Evolutionary conservation across 2,329 filamentous ascomycete genomes (phyloP).

Genomic region (Aspergillus clavatus): DNA sequence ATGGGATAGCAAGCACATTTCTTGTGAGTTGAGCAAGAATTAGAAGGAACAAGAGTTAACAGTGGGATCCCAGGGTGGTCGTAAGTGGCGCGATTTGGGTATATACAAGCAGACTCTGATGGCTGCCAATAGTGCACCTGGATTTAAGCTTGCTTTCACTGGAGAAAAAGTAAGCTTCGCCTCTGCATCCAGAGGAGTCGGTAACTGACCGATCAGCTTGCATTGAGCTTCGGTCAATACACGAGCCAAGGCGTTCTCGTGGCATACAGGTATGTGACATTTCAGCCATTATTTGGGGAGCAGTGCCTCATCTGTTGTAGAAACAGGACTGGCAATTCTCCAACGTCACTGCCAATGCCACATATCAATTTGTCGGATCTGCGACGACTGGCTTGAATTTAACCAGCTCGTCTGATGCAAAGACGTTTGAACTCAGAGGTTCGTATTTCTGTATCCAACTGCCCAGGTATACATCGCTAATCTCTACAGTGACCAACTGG

Average conservation of each 20-base stretch:
- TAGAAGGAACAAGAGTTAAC: not conserved
- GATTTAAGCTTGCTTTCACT: slow-evolving; percentile 53
- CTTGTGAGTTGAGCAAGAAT: slow-evolving; percentile 34
- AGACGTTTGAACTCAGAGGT: slow-evolving; percentile 51
- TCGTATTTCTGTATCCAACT: not conserved
- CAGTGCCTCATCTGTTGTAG: slow-evolving; percentile 25
- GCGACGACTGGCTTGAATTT: slow-evolving; percentile 38
- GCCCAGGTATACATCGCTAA: not conserved
- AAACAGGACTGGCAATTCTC: slow-evolving; percentile 57
- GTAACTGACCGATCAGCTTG: slow-evolving; percentile 30
- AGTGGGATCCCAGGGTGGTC: slow-evolving; percentile 47
- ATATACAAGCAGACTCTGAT: not conserved
- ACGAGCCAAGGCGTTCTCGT: slow-evolving; percentile 49
- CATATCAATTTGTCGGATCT: slow-evolving; percentile 50
- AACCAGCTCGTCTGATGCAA: slow-evolving; percentile 38
- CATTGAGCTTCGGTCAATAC: slow-evolving; percentile 50
- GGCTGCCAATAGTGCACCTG: slow-evolving; percentile 38
- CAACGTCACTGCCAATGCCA: slow-evolving; percentile 53
- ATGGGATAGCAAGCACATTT: slow-evolving; percentile 57
- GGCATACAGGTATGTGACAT: slow-evolving; percentile 40
- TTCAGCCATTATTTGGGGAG: not conserved
- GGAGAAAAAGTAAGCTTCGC: slow-evolving; percentile 39
- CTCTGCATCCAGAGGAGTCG: not conserved
- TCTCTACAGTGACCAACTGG: slow-evolving; percentile 52
- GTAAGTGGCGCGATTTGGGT: slow-evolving; percentile 34